Base-by-base conservation (phyloP, 2,329 filamentous ascomycete species). In the Stachybotrys chlorohalonatus region DNA sequence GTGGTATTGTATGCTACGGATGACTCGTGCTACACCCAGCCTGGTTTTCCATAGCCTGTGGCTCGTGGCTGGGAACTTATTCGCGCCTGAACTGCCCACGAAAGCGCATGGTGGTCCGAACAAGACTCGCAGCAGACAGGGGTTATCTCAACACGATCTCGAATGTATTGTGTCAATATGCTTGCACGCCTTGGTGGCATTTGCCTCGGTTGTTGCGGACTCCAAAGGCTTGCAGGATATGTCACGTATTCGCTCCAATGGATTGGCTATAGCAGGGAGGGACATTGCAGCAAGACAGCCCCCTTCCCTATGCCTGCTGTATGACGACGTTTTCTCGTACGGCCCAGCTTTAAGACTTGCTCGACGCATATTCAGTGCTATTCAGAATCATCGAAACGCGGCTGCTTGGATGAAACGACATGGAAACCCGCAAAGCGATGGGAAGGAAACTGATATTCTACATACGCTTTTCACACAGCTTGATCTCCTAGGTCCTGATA, bases 31-130 rank as follows among this genome's bases (percentile, higher is more conserved):
- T 47, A 75, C 78, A 15, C 80, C 82, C 5, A 80, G 72, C 50
- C 64, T 86, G 17, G 81, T 86, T 2, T 79, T 85, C 52, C 80
- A 86, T 62, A 84, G 81, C 60, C 71, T 87, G 6, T 88, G 85
- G 85, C 73, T 81, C 58, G 81, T 81, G 6, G 74, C 83, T 1
- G 78, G 75, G 7, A 75, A 75, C 50, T 70, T 87, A 5, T 87
- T 86, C 60, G 70, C 74, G n/a, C 24, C 24, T 24, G 24, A 4
- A 24, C 24, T 24, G 24, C 4, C 24, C 24, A 24, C 24, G 24
- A 24, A 24, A 24, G 24, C 24, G 24, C 24, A 24, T 24, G 24
- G 2, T 24, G 24, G 24, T 24, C 24, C 24, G 24, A 24, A 24
- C 24, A 24, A 24, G 24, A 24, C 24, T 24, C 24, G 24, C 67